These are phyloP conservation scores for Xylaria multiplex DNA, from an alignment of 2,329 filamentous ascomycete genomes.

Conservation along the genomic window DNA sequence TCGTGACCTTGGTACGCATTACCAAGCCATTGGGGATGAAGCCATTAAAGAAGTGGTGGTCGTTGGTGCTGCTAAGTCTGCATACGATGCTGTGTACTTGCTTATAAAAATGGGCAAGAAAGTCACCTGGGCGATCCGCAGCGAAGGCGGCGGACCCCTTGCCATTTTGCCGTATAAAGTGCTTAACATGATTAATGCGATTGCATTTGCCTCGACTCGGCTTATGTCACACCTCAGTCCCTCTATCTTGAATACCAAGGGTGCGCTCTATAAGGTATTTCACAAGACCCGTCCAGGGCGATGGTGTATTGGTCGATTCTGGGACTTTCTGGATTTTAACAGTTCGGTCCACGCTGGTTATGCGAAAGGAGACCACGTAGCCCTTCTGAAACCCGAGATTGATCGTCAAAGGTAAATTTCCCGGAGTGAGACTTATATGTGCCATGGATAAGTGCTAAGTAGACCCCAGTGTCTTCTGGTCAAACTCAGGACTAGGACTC, in stretches of 20 bases:
- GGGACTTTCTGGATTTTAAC: slow-evolving; percentile 40
- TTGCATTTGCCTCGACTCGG: slow-evolving; percentile 41
- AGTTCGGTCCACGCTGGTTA: slow-evolving; percentile 40
- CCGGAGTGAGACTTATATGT: neutral
- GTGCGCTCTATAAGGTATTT: slow-evolving; percentile 35
- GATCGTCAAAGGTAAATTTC: slow-evolving; percentile 42
- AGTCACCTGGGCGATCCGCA: slow-evolving; percentile 45
- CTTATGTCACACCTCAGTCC: slow-evolving; percentile 43
- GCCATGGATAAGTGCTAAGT: slow-evolving; percentile 18
- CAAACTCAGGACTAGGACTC: slow-evolving; percentile 40
- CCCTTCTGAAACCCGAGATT: slow-evolving; percentile 39
- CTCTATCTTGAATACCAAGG: slow-evolving; percentile 39
- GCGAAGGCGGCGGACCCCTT: slow-evolving; percentile 41
- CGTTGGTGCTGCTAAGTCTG: slow-evolving; percentile 45
- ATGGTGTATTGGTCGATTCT: slow-evolving; percentile 39
- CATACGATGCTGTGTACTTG: slow-evolving; percentile 45
- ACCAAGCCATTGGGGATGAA: slow-evolving; percentile 33
- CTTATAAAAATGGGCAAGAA: slow-evolving; percentile 42
- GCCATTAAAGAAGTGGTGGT: slow-evolving; percentile 37
- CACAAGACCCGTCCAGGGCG: slow-evolving; percentile 36
- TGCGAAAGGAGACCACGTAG: slow-evolving; percentile 39
- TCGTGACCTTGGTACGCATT: slow-evolving; percentile 37
- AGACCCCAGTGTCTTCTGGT: slow-evolving; percentile 42
- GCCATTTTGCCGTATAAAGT: slow-evolving; percentile 40
- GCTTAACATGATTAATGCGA: slow-evolving; percentile 38